A percentile compares a stretch with the other conserved stretches of the same genome.
phyloP scores from a whole-genome alignment of 768 basidiomycete genomes.

The Postia placenta region DNA sequence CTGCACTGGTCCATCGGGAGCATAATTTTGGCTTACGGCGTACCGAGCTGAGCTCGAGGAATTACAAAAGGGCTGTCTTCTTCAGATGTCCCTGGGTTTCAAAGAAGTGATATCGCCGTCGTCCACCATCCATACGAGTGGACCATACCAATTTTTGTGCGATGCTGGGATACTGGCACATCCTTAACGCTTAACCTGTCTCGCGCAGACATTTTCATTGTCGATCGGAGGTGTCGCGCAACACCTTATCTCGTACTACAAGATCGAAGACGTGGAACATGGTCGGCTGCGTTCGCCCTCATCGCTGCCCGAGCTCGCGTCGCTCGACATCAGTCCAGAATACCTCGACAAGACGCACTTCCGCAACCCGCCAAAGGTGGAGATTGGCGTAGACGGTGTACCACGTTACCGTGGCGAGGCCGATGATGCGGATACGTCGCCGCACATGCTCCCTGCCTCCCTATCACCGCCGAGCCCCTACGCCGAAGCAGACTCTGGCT shows the following conservation, averaged over 20 bases:
- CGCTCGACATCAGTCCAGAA: slow-evolving; percentile 80
- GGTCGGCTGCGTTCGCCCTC: slow-evolving; percentile 88
- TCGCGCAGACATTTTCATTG: slow-evolving; percentile 78
- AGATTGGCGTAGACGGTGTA: slow-evolving; percentile 77
- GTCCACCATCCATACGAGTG: too few relatives aligned
- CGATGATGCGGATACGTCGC: slow-evolving; percentile 46
- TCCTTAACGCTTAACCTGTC: neutral
- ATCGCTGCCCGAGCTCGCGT: slow-evolving; percentile 78
- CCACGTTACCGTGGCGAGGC: slow-evolving; percentile 81
- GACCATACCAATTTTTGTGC: too few relatives aligned
- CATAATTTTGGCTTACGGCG: too few relatives aligned
- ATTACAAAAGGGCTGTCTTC: too few relatives aligned
- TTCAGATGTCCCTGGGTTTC: too few relatives aligned
- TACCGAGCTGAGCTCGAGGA: too few relatives aligned
- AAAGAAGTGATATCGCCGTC: too few relatives aligned
- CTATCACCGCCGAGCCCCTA: slow-evolving; percentile 15
- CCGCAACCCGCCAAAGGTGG: slow-evolving; percentile 83
- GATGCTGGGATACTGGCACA: too few relatives aligned
- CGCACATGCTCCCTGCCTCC: slow-evolving; percentile 22
- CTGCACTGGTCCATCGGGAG: too few relatives aligned
- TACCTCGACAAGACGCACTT: slow-evolving; percentile 91
- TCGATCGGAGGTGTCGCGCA: slow-evolving; percentile 81
- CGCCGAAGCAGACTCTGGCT: slow-evolving; percentile 13
- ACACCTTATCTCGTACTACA: slow-evolving; percentile 94
- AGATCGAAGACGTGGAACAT: slow-evolving; percentile 82